Percentiles rank a stretch among this genome's conserved stretches.
Evolutionary conservation across 345 rosid species (phyloP).

Genomic region (Stellera chamaejasme): DNA sequence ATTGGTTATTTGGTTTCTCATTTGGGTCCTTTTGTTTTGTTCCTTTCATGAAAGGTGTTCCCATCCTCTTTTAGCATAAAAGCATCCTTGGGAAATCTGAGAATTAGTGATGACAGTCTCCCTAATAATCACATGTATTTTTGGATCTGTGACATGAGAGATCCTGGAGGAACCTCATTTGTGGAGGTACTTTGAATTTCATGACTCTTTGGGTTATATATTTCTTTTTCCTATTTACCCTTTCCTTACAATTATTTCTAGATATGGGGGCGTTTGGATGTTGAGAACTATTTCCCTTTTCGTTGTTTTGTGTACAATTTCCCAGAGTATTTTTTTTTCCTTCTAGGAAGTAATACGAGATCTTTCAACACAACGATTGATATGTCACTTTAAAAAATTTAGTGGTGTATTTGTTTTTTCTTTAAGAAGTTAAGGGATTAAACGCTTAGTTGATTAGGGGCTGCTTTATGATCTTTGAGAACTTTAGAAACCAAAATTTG

Average conservation of each 20-base stretch:
- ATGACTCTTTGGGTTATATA: slow-evolving; percentile 4
- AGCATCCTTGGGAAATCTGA: slow-evolving; percentile 87
- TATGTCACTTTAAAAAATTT: no score
- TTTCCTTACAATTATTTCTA: background rate
- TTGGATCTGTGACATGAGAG: slow-evolving; percentile 98
- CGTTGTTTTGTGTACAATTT: no score
- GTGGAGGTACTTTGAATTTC: slow-evolving; percentile 53
- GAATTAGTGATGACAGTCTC: slow-evolving; percentile 95
- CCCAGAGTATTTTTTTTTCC: no score
- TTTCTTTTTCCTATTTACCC: background rate
- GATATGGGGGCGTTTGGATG: no score
- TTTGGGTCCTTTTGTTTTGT: background rate
- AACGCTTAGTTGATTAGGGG: no score
- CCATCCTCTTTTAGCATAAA: slow-evolving; percentile 91
- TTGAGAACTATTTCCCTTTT: no score
- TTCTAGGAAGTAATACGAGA: no score
- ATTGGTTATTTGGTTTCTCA: slow-evolving; percentile 15
- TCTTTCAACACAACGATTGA: no score
- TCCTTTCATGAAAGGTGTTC: slow-evolving; percentile 47
- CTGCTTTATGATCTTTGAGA: no score
- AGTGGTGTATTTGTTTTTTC: no score
- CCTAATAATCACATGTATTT: slow-evolving; percentile 71
- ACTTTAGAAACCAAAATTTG: no score
- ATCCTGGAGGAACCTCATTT: slow-evolving; percentile 94
- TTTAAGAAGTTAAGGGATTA: no score